phyloP scores from a whole-genome alignment of 306 rosid species.

The Hylodesmum podocarpum region DNA sequence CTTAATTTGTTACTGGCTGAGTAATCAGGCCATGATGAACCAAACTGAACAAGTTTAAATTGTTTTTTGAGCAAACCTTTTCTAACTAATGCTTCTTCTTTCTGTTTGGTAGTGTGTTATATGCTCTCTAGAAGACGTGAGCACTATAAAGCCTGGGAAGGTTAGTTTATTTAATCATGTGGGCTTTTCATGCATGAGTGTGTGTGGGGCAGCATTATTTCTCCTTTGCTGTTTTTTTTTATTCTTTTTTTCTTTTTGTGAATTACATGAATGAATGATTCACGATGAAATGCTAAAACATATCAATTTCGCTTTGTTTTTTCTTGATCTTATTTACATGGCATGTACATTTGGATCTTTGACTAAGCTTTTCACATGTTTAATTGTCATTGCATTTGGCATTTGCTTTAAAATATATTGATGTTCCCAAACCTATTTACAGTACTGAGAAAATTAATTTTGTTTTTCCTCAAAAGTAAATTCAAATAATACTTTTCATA shows the following conservation, averaged over 20 bases:
- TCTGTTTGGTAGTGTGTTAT: slow-evolving; percentile 75
- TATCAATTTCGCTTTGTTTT: neutral
- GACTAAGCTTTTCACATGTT: slow-evolving; percentile 6
- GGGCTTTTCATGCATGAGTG: neutral
- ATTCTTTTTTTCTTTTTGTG: neutral
- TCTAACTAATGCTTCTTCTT: slow-evolving; percentile 20
- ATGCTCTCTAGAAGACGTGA: slow-evolving; percentile 86
- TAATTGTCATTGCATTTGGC: neutral
- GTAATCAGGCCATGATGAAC: neutral
- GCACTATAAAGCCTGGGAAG: slow-evolving; percentile 80
- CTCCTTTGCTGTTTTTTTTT: neutral
- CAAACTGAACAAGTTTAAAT: neutral
- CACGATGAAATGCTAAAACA: neutral
- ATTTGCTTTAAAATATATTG: neutral
- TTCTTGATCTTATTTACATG: neutral
- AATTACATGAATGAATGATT: slow-evolving; percentile 5
- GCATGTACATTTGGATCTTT: neutral
- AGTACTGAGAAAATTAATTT: neutral
- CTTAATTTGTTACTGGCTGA: slow-evolving; percentile 9
- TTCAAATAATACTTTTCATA: neutral
- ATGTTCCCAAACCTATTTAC: neutral
- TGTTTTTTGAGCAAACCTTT: neutral
- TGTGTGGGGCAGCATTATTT: neutral
- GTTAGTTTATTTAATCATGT: slow-evolving; percentile 48
- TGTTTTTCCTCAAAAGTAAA: neutral